Evolutionary conservation across 2,329 filamentous ascomycete species (phyloP), one percentile per base, ranked within the genome.

Genomic region (Trichoderma sp.): DNA sequence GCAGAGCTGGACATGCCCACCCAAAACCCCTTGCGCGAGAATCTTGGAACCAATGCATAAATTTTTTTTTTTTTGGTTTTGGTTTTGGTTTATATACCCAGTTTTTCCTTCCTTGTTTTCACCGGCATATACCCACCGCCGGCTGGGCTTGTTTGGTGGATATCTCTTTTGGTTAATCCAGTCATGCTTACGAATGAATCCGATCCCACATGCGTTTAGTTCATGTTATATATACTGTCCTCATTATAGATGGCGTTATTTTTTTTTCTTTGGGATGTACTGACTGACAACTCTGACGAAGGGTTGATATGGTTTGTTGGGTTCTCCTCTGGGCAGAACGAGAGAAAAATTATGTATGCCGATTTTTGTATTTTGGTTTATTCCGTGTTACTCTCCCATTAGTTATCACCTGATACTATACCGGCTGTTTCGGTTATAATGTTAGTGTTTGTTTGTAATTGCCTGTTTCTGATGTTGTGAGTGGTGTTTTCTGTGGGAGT

Each of bases 101-200:
- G 22, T 50, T 52, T 17, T 34, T 32, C 53, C 59, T 59, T 19
- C 2, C 7, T 59, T 59, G 29, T 10, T 42, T 67, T 67, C 48
- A 54, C 64, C 57, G 35, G 64, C 35, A 48, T 56, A 45, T 67
- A 67, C 57, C 64, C 53, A 52, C 22, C n/a, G 27, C 64, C 35
- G 64, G 64, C 64, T 67, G 64, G 56, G 56, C 57, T 67, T 61
- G 45, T 67, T 67, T 67, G 64, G 64, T 60, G 64, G 64, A 67
- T 60, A 42, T 67, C 64, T 57, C 52, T 25, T 63, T 67, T 67
- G 54, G 57, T 60, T 56, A 42, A 65, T 42, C 35, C 56, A 35
- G 48, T 61, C 42, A 60, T 59, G 64, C 56, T 67, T 67, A 67
- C 48, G 64, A 67, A 67, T 45, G 64, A 54, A 67, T 60, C 56